Evolutionary conservation across 1,139 yeast genomes (phyloP).

Genomic region (Yamadazyma epiphylla): DNA sequence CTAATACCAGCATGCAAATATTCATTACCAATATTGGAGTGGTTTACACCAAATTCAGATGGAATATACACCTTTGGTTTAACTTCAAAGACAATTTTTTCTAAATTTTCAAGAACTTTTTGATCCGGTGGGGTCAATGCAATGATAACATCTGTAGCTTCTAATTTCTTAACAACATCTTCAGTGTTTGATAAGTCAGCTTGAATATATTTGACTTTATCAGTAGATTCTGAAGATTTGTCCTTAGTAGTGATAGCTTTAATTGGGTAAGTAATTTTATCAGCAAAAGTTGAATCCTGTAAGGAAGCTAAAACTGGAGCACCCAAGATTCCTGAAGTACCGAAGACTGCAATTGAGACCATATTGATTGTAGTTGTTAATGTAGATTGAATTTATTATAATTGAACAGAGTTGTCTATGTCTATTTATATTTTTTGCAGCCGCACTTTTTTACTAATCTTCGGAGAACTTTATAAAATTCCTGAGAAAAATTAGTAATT

Average conservation of each 20-base stretch:
- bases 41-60: conserved; percentile 57
- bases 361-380: no score
- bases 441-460: no score
- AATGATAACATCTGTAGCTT: conserved; percentile 50
- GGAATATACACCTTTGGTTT: conserved; percentile 57
- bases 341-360: conserved; percentile 47
- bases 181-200: conserved; percentile 26
- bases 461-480: no score
- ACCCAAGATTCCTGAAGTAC: conserved; percentile 52
- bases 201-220: conserved; percentile 36
- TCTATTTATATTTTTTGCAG: no score
- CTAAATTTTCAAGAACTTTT: conserved; percentile 19
- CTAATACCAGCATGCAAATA: conserved; percentile 32
- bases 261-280: conserved; percentile 46
- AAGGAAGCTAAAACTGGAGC: conserved; percentile 44
- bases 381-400: no score
- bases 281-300: conserved; percentile 36
- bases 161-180: conserved; percentile 28
- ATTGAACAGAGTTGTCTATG: no score
- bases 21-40: conserved; percentile 15
- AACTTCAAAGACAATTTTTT: conserved; percentile 32
- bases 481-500: no score
- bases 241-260: conserved; percentile 48
- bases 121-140: conserved; percentile 35
- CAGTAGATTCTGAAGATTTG: conserved; percentile 26